phyloP scores from a whole-genome alignment of 768 basidiomycete species.

The Russula sp. region DNA sequence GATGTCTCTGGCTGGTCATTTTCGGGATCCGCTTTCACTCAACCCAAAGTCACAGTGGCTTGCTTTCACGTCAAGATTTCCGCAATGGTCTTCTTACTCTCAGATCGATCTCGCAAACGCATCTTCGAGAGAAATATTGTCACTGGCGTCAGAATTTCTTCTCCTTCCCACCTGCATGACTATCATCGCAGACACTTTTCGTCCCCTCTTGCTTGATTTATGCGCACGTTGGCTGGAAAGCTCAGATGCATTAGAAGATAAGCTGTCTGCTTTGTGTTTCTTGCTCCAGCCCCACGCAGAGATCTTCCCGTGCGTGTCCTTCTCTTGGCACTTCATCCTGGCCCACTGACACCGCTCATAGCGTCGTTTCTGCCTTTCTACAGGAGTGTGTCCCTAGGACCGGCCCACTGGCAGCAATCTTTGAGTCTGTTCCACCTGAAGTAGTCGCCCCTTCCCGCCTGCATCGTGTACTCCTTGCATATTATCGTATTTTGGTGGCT shows the following conservation, averaged over 20 bases:
- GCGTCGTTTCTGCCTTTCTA: conserved; percentile 52
- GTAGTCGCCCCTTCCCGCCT: conserved; percentile 42
- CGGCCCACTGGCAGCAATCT: conserved; percentile 49
- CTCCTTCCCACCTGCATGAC: conserved; percentile 56
- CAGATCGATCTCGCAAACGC: not conserved
- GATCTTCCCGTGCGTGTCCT: conserved; percentile 55
- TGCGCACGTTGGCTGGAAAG: conserved; percentile 76
- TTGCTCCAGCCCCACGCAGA: conserved; percentile 66
- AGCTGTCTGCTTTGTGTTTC: conserved; percentile 53
- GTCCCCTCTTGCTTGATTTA: conserved; percentile 75
- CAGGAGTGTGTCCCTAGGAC: conserved; percentile 37
- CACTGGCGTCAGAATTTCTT: conserved; percentile 53
- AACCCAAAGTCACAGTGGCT: conserved; percentile 12
- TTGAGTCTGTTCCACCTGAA: conserved; percentile 29
- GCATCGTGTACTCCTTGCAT: conserved; percentile 67
- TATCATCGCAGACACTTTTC: conserved; percentile 56
- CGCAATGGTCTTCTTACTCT: not conserved
- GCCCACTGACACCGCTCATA: conserved; percentile 28
- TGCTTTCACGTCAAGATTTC: conserved; percentile 5
- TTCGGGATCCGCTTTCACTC: conserved; percentile 14
- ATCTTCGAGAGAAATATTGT: conserved; percentile 17
- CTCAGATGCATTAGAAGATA: conserved; percentile 42
- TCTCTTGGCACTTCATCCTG: conserved; percentile 15
- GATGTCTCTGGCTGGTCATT: conserved; percentile 6
- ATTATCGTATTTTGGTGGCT: conserved; percentile 72